Percentiles rank a stretch among this genome's conserved stretches.
These are phyloP conservation scores for Colletotrichum somersetense DNA, from an alignment of 2,329 filamentous ascomycete genomes.

Conservation along the genomic window DNA sequence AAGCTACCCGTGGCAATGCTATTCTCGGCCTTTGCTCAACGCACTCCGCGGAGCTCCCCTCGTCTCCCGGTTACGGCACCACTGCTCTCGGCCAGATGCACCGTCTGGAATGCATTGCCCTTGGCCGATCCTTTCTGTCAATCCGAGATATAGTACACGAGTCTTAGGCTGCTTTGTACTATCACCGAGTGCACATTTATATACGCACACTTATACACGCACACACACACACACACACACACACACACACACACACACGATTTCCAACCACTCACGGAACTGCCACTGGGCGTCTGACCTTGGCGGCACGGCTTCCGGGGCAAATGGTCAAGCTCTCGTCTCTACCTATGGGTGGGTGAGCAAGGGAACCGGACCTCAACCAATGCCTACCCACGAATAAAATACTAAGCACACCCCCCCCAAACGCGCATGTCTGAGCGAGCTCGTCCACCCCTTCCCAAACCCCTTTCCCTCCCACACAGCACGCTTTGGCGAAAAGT, in stretches of 20 bases:
- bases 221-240: not conserved
- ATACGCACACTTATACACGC: no score
- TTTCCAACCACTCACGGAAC: not conserved
- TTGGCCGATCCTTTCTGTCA: not conserved
- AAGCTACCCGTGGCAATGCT: not conserved
- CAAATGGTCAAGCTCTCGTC: slow-evolving; percentile 15
- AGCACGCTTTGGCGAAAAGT: slow-evolving; percentile 6
- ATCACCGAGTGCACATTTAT: not conserved
- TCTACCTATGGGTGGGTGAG: slow-evolving; percentile 14
- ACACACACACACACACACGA: not conserved
- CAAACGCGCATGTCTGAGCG: not conserved
- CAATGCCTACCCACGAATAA: slow-evolving; percentile 3
- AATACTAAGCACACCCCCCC: slow-evolving; percentile 20
- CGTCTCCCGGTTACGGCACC: slow-evolving; percentile 13
- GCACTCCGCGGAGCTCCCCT: not conserved
- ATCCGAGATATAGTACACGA: slow-evolving; percentile 4
- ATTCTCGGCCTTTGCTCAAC: slow-evolving; percentile 9
- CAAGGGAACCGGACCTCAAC: slow-evolving; percentile 15
- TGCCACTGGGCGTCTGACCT: slow-evolving; percentile 14
- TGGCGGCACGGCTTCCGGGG: slow-evolving; percentile 4
- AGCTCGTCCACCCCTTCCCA: not conserved
- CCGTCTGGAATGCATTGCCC: slow-evolving; percentile 1
- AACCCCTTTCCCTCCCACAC: not conserved
- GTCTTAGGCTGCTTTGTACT: slow-evolving; percentile 5
- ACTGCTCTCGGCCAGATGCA: slow-evolving; percentile 4